Base-by-base conservation (phyloP, 2,329 filamentous ascomycete species). In the Pyrenophora graminea region DNA sequence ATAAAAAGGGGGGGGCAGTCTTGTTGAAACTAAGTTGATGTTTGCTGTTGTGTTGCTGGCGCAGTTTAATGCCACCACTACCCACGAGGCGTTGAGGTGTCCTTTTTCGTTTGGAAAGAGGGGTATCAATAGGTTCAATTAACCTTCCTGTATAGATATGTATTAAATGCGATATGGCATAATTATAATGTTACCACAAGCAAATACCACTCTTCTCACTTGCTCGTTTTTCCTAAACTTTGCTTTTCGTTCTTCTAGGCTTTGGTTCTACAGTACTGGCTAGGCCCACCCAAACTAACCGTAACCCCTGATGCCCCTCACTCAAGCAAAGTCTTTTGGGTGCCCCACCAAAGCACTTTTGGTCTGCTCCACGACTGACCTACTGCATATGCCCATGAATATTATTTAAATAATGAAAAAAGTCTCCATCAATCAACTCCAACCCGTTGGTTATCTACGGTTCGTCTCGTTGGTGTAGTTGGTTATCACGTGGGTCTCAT, bases 401-500 rank as follows among this genome's bases (percentile, higher is more conserved):
- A 42, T 50, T 46, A 0, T 30, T 0, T 10, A n/a, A 31, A 2
- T 6, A 8, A 23, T 38, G 31, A 21, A 2, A 1, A 5, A 18
- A 13, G 33, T 13, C 19, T 19, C 32, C 51, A 59, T 55, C 45
- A 46, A n/a, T 42, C 51, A 52, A 30, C 27, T 30, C 27, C 27
- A 30, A 30, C 27, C 27, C 27, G 27, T 30, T 30, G 45, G 18
- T 38, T 34, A 53, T 32, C 31, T 49, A 32, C 39, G 15, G 10
- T 45, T 25, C 36, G 64, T 64, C 61, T 68, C 67, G 58, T 70
- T 68, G 64, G 67, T 70, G 66, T 70, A 70, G 67, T 68, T 58
- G 67, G 66, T 69, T 68, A 68, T 69, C 65, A 70, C 66, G 67
- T 70, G 59, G 67, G 67, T 70, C 67, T 70, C 67, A 70, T 68